phyloP scores from a whole-genome alignment of 805 yeast genomes.

The Vanderwaltozyma tropicalis region DNA sequence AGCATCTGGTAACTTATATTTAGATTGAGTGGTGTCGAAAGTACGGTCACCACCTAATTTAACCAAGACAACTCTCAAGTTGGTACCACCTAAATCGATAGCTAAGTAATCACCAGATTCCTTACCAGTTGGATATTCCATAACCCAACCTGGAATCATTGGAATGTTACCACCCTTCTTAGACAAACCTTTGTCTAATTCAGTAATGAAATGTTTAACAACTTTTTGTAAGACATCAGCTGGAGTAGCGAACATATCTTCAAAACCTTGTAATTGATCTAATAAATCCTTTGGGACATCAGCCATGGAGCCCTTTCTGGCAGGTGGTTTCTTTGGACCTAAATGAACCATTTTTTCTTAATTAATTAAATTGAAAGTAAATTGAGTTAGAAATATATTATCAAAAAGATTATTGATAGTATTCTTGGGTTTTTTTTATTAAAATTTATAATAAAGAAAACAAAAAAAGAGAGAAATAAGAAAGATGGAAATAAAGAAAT shows the following conservation, averaged over 20 bases:
- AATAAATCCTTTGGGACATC: conserved; percentile 54
- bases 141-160: conserved; percentile 95
- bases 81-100: conserved; percentile 95
- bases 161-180: conserved; percentile 79
- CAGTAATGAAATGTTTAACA: conserved; percentile 65
- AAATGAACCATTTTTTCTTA: conserved; percentile 56
- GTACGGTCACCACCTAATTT: conserved; percentile 72
- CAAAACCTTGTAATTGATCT: conserved; percentile 47
- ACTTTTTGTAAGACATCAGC: conserved; percentile 51
- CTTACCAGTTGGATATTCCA: conserved; percentile 84
- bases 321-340: conserved; percentile 76
- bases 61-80: conserved; percentile 84
- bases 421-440: too few species aligned
- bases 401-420: too few species aligned
- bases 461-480: too few species aligned
- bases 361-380: too few species aligned
- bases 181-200: conserved; percentile 72
- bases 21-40: conserved; percentile 79
- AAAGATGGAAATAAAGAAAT: too few species aligned
- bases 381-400: too few species aligned
- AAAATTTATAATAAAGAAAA: too few species aligned
- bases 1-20: conserved; percentile 65
- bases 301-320: conserved; percentile 58
- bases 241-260: conserved; percentile 51
- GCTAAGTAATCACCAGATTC: conserved; percentile 88